Base-by-base conservation (phyloP, 345 rosid genomes). In the Sisymbrium irio region DNA sequence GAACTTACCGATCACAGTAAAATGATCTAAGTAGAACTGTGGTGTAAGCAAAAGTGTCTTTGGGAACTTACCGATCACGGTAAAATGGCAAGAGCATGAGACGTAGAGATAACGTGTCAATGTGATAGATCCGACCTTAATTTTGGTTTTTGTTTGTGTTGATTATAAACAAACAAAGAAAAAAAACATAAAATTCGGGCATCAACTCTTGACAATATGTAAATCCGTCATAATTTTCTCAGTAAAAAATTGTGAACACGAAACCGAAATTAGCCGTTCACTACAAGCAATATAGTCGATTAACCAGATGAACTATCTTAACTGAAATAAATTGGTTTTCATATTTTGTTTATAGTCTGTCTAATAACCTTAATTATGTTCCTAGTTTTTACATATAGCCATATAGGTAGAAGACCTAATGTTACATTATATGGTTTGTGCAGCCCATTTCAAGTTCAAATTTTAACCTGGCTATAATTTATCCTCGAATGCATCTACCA, bases 21-120 rank as follows among this genome's bases (percentile, higher is more conserved):
- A 5, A 5, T 11, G 69, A 62, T 62, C 51, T 40, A 62, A 25
- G 51, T 49, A 35, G 33, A 50, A 37, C 32, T 49, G 62, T 50
- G 15, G 33, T 62, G 53, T 62, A 72, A 50, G 69, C 54, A 72
- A 62, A 72, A 51, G 62, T 51, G 45, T 13, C 33, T 51, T 40
- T 41, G 35, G 53, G 35, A 71, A 49, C 42, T 72, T 62, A 50
- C 61, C n/a, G 50, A 49, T 71, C 68, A 37, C 61, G 60, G 51
- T 51, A 37, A 62, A 49, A 51, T 62, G 69, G 76, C 76, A 70
- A 35, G 36, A 35, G 39, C 58, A 22, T 46, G 14, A 15, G 66
- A 60, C 28, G 47, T 46, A n/a, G 17, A 36, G 32, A 70, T 59
- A 59, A 59, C 49, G 74, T 70, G 67, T 59, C 49, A 25, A 59